Base-by-base conservation (phyloP, 805 yeast species). In the Candida railenensis region DNA sequence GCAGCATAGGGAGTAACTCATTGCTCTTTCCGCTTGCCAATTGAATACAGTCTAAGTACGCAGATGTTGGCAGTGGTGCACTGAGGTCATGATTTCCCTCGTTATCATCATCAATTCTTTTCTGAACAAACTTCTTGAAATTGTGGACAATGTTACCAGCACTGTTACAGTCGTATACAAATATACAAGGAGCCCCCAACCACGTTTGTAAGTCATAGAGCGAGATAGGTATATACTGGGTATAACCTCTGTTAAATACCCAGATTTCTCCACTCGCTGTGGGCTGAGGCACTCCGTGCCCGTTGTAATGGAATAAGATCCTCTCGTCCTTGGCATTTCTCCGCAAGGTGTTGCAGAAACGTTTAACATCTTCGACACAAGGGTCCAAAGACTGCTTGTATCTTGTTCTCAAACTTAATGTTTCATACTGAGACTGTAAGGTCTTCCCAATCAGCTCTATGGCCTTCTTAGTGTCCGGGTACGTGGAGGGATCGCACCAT, bases 211-310 rank as follows among this genome's bases (percentile, higher is more conserved):
- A 71, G 59, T 94, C 99, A 64, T 88, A 90, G n/a, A 94, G 68
- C 8, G 96, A 88, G 1, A 94, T 94, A 0, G 99, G 99, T 48
- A 94, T 94, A 63, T 94, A 94, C 67, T 94, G 99, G 1, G 99
- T 94, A 63, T 91, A 94, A 1, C 96, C 96, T 54, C 97, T 74
- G 65, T 94, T 94, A 71, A 94, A 94, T 9, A 94, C 98, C 99
- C 99, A 94, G 22, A 94, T 89, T 61, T 94, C 99, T 20, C 99
- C 99, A 40, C 91, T 82, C 32, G 89, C 83, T 0, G 99, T 94
- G 0, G 99, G 98, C 57, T 89, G 89, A 0, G 99, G 99, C 1
- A 94, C 99, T 20, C 99, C 99, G 61, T 94, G 99, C 4, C 99
- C 99, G 57, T 94, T 94, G 63, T 94, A 94, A 63, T 94, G 98